Evolutionary conservation across 148 eudicot species (phyloP).

Genomic region (Polygonum aviculare): DNA sequence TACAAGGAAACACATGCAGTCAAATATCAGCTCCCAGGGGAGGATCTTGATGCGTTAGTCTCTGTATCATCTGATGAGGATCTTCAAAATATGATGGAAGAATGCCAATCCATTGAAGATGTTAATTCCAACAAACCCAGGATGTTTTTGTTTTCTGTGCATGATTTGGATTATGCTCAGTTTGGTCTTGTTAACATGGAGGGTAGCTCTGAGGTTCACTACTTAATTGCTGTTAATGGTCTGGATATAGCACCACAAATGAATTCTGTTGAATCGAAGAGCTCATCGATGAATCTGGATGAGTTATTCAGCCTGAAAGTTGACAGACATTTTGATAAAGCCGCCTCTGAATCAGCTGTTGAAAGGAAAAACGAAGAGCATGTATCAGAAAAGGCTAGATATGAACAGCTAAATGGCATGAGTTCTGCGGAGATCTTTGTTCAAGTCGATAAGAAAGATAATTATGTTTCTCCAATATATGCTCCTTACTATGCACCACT

Average conservation of each 20-base stretch:
- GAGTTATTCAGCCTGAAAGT: slow-evolving; percentile 12
- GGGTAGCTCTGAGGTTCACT: slow-evolving; percentile 75
- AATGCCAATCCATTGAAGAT: slow-evolving; percentile 59
- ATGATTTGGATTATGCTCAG: slow-evolving; percentile 75
- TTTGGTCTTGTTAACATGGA: slow-evolving; percentile 41
- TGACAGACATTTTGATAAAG: slow-evolving; percentile 4
- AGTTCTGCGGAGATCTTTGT: not conserved
- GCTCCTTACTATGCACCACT: slow-evolving; percentile 1
- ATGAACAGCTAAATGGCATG: not conserved
- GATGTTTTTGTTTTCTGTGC: slow-evolving; percentile 66
- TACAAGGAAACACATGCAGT: slow-evolving; percentile 49
- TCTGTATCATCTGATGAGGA: slow-evolving; percentile 90
- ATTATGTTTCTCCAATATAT: not conserved
- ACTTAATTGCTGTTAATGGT: slow-evolving; percentile 88
- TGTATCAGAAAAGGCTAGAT: not conserved
- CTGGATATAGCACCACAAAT: slow-evolving; percentile 49
- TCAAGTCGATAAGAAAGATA: slow-evolving; percentile 2
- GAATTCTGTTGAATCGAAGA: slow-evolving; percentile 38
- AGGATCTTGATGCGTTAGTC: slow-evolving; percentile 94
- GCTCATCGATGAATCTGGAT: slow-evolving; percentile 31
- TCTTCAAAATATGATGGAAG: slow-evolving; percentile 96
- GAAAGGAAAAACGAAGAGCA: slow-evolving; percentile 1
- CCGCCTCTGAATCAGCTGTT: slow-evolving; percentile 14
- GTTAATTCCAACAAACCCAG: slow-evolving; percentile 70
- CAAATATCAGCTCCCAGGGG: slow-evolving; percentile 98